These are phyloP conservation scores for Candida gigantensis DNA, from an alignment of 1,139 yeast species.

Conservation along the genomic window DNA sequence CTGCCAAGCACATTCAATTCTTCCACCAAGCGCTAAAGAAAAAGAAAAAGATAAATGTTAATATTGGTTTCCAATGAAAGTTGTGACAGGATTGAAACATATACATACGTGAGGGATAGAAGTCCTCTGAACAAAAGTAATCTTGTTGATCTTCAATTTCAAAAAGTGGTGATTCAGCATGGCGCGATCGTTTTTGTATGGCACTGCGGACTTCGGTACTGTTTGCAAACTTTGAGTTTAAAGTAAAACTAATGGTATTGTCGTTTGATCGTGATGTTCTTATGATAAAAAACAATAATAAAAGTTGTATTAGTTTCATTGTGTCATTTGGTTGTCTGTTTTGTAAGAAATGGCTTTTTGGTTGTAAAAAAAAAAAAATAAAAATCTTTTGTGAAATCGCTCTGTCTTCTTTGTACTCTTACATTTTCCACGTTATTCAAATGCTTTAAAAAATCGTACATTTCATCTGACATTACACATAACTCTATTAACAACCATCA, in stretches of 20 bases:
- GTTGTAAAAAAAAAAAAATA: too few species aligned
- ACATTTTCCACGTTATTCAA: too few species aligned
- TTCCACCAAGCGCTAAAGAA: conserved; percentile 39
- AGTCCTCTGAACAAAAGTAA: conserved; percentile 29
- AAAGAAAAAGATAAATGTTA: not conserved
- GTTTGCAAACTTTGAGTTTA: conserved; percentile 14
- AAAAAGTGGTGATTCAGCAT: conserved; percentile 36
- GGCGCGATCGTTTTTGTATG: conserved; percentile 31
- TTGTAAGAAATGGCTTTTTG: too few species aligned
- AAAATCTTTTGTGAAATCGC: too few species aligned
- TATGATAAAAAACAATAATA: too few species aligned
- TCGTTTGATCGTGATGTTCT: not conserved
- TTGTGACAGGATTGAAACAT: too few species aligned
- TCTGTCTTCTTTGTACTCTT: too few species aligned
- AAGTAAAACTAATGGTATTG: conserved; percentile 10
- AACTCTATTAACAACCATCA: conserved; percentile 10
- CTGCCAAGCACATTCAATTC: conserved; percentile 52
- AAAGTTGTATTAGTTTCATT: too few species aligned
- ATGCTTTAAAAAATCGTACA: too few species aligned
- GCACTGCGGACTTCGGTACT: conserved; percentile 1
- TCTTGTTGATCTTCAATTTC: conserved; percentile 29
- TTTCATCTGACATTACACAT: not conserved
- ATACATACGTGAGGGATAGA: conserved; percentile 41
- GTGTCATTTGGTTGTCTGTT: too few species aligned
- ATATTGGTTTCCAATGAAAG: not conserved